Conservation (phyloP, 2,329 filamentous ascomycete genomes). For the Ophidiomyces ophidiicola region DNA sequence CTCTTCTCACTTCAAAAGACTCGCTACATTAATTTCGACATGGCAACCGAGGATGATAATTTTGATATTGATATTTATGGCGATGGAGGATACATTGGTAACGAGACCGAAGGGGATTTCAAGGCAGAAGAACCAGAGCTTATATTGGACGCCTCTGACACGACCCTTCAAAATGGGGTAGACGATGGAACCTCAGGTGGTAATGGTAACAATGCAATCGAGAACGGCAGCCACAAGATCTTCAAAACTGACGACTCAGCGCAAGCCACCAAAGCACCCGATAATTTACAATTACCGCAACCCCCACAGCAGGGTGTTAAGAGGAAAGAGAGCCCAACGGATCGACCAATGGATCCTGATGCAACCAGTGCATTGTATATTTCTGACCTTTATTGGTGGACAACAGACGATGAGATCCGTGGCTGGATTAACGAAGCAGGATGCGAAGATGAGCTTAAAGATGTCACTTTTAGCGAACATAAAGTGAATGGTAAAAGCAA, state of each 20-base stretch:
- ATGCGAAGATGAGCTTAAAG: constrained; percentile 73
- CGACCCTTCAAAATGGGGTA: constrained; percentile 21
- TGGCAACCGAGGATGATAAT: constrained; percentile 52
- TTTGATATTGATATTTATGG: constrained; percentile 62
- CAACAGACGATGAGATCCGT: constrained; percentile 84
- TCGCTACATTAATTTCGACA: constrained; percentile 25
- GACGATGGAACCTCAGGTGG: constrained; percentile 18
- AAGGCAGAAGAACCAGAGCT: constrained; percentile 32
- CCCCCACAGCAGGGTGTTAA: constrained; percentile 47
- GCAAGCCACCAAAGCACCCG: constrained; percentile 13
- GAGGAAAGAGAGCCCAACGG: constrained; percentile 47
- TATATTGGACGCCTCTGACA: constrained; percentile 29
- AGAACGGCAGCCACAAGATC: constrained; percentile 20
- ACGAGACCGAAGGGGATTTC: constrained; percentile 37
- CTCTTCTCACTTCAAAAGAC: constrained; percentile 21
- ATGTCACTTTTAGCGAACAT: constrained; percentile 94
- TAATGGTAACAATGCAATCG: constrained; percentile 18
- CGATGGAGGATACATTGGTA: constrained; percentile 39
- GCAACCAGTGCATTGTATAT: constrained; percentile 65
- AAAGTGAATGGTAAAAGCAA: constrained; percentile 99
- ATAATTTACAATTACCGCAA: constrained; percentile 25
- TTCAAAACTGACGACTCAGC: constrained; percentile 17
- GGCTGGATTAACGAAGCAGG: constrained; percentile 70
- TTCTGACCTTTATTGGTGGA: constrained; percentile 93
- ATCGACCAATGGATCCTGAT: constrained; percentile 45